Evolutionary conservation across 2,329 filamentous ascomycete genomes (phyloP).

Genomic region (Diatrype stigma): DNA sequence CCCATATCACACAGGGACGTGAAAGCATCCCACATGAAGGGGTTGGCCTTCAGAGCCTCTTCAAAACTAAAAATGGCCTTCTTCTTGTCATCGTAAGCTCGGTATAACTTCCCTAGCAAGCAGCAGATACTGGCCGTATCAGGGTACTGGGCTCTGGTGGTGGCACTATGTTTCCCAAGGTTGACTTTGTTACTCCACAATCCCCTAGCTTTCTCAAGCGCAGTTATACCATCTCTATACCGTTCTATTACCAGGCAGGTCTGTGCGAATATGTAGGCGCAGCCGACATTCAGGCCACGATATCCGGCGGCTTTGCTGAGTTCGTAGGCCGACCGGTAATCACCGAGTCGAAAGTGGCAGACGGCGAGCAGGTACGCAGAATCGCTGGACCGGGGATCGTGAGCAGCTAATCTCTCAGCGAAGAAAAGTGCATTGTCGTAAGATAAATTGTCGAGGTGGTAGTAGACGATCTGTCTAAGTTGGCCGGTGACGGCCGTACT

Average conservation of each 20-base stretch:
- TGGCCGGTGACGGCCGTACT: constrained; percentile 46
- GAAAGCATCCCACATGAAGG: constrained; percentile 98
- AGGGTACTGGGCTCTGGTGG: constrained; percentile 67
- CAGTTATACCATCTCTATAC: constrained; percentile 75
- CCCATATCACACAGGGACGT: constrained; percentile 83
- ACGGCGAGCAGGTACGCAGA: constrained; percentile 78
- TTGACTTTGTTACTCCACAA: constrained; percentile 72
- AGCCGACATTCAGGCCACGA: constrained; percentile 74
- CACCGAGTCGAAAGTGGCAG: constrained; percentile 77
- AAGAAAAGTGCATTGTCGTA: constrained; percentile 91
- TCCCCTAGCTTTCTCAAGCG: constrained; percentile 76
- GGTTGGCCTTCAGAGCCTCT: constrained; percentile 82
- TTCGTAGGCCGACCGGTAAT: constrained; percentile 83
- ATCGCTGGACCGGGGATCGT: constrained; percentile 77
- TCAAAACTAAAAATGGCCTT: constrained; percentile 85
- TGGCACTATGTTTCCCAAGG: constrained; percentile 80
- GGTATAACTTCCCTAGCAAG: constrained; percentile 82
- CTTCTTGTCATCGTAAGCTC: constrained; percentile 74
- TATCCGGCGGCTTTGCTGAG: constrained; percentile 67
- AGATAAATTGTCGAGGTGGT: constrained; percentile 83
- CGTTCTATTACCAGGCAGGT: constrained; percentile 76
- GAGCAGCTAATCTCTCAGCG: constrained; percentile 77
- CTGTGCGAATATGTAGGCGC: constrained; percentile 88
- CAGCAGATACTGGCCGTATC: constrained; percentile 82
- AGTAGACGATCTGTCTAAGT: constrained; percentile 57